Percentiles rank a stretch among this genome's conserved stretches.
Conservation (phyloP, 345 rosid genomes). For the Lepidium africanum region DNA sequence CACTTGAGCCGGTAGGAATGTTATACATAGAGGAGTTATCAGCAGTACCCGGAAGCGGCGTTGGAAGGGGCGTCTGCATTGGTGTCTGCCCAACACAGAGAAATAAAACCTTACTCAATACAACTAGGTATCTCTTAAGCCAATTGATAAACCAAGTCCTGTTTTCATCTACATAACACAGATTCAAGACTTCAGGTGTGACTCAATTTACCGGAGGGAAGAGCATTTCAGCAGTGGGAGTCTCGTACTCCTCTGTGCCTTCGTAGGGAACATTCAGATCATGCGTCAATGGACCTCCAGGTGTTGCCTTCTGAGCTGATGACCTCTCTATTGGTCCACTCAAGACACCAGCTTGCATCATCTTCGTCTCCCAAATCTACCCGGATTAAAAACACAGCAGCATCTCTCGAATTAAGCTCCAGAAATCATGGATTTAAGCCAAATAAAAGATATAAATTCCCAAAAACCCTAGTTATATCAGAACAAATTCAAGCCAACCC, state of each 20-base stretch:
- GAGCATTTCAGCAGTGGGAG: slow-evolving; percentile 94
- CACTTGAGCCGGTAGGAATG: slow-evolving; percentile 82
- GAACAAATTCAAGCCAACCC: slow-evolving; percentile 26
- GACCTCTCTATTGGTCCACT: slow-evolving; percentile 69
- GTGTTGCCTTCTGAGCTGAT: slow-evolving; percentile 40
- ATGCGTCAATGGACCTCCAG: slow-evolving; percentile 60
- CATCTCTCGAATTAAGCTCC: slow-evolving; percentile 7
- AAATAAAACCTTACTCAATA: slow-evolving; percentile 17
- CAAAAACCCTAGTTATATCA: slow-evolving; percentile 33
- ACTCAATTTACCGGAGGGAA: slow-evolving; percentile 68
- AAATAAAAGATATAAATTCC: background rate
- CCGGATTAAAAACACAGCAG: background rate
- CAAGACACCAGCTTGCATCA: slow-evolving; percentile 84
- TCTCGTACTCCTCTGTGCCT: slow-evolving; percentile 89
- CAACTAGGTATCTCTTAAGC: background rate
- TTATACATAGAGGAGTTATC: slow-evolving; percentile 85
- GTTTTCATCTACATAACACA: background rate
- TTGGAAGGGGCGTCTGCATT: slow-evolving; percentile 70
- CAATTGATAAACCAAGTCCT: background rate
- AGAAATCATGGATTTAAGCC: background rate
- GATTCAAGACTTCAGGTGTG: background rate
- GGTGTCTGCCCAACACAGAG: slow-evolving; percentile 57
- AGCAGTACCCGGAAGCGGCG: slow-evolving; percentile 69
- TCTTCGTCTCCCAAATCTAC: slow-evolving; percentile 91
- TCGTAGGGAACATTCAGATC: slow-evolving; percentile 97